Percentiles rank a stretch among this genome's conserved stretches.
phyloP scores from a whole-genome alignment of 192 early-diverging fungal species.

The Coemansia sp. region DNA sequence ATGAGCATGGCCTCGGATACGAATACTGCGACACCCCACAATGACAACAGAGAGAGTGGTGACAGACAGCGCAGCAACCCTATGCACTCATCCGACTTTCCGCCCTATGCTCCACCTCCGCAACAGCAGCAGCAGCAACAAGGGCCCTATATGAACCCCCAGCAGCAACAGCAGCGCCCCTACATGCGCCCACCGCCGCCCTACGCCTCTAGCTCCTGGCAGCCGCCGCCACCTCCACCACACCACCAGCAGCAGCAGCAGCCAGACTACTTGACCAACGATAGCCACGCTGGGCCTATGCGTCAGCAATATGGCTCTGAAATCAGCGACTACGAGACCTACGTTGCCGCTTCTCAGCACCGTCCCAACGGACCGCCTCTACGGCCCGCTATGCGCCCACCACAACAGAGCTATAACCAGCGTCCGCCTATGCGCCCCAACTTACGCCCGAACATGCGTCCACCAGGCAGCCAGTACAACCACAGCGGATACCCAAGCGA shows the following conservation, averaged over 20 bases:
- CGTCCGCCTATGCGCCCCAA: constrained; percentile 11
- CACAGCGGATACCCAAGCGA: constrained; percentile 23
- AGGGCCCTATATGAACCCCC: constrained; percentile 4
- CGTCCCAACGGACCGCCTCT: constrained; percentile 8
- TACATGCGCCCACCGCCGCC: constrained; percentile 16
- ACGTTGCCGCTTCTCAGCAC: constrained; percentile 7
- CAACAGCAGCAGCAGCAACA: constrained; percentile 18
- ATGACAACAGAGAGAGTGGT: constrained; percentile 3
- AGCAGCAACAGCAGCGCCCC: constrained; percentile 4
- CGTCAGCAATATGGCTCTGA: constrained; percentile 16
- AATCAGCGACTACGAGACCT: constrained; percentile 30
- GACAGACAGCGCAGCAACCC: not conserved
- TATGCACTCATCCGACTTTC: constrained; percentile 6
- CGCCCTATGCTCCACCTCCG: not conserved
- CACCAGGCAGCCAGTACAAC: constrained; percentile 2
- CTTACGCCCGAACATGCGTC: constrained; percentile 1
- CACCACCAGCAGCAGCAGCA: not conserved
- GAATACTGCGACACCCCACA: constrained; percentile 13
- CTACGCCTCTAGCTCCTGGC: constrained; percentile 9
- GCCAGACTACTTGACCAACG: constrained; percentile 3
- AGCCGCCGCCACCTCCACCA: not conserved
- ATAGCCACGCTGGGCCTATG: constrained; percentile 28
- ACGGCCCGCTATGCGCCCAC: constrained; percentile 15
- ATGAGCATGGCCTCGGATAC: constrained; percentile 10
- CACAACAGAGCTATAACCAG: constrained; percentile 9